phyloP scores from a whole-genome alignment of 1,284 basidiomycete genomes.

The Abortiporus biennis region DNA sequence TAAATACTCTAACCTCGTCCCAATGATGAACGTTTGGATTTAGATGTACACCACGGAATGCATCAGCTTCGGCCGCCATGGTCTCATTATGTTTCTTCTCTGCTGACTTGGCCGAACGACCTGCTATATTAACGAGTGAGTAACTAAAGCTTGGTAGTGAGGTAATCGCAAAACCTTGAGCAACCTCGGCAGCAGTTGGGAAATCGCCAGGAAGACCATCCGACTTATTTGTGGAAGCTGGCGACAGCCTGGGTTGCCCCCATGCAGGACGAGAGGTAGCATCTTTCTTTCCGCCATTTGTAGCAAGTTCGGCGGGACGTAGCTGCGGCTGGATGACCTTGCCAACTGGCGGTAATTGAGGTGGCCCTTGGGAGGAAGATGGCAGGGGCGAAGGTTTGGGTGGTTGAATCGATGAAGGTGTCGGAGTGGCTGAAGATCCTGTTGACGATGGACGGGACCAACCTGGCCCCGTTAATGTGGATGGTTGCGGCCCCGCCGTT shows the following conservation, averaged over 20 bases:
- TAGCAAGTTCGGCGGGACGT: conserved; percentile 31
- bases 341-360: conserved; percentile 45
- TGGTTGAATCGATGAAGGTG: conserved; percentile 28
- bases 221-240: conserved; percentile 25
- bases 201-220: conserved; percentile 60
- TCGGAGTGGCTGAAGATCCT: conserved; percentile 47
- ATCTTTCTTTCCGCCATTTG: conserved; percentile 37
- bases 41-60: conserved; percentile 86
- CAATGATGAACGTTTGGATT: conserved; percentile 92
- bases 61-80: conserved; percentile 74
- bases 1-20: conserved; percentile 74
- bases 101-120: conserved; percentile 19
- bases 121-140: conserved; percentile 14
- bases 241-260: conserved; percentile 45
- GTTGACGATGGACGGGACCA: conserved; percentile 76
- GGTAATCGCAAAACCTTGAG: conserved; percentile 50
- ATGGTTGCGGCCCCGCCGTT: conserved; percentile 54
- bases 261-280: conserved; percentile 48
- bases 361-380: conserved; percentile 27
- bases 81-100: conserved; percentile 47
- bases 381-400: conserved; percentile 22
- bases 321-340: conserved; percentile 70
- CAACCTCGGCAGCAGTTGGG: conserved; percentile 90
- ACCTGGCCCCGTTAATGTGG: conserved; percentile 53
- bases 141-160: conserved; percentile 5